Conservation (phyloP, 2,329 filamentous ascomycete species). For the Sporothrix humicola region DNA sequence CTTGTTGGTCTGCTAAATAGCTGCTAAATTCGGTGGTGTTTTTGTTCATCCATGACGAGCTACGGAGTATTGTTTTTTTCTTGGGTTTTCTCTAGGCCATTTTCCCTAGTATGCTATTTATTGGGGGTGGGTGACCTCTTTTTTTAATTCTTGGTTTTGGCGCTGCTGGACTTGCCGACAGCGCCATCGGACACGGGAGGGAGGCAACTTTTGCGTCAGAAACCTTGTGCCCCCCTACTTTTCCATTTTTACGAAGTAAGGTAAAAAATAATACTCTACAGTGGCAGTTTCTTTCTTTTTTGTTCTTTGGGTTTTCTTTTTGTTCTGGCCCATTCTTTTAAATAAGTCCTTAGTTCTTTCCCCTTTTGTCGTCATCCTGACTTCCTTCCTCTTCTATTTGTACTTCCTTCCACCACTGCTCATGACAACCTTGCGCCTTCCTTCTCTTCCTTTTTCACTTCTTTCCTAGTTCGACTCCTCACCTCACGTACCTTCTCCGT, state of each 20-base stretch:
- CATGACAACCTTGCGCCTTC: neutral
- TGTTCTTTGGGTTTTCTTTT: neutral
- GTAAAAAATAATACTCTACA: neutral
- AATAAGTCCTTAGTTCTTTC: slow-evolving; percentile 12
- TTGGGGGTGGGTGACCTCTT: neutral
- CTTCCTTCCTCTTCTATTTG: neutral
- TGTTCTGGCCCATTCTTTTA: neutral
- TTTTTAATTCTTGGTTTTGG: neutral
- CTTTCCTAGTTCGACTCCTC: neutral
- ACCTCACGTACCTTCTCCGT: neutral
- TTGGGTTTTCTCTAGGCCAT: neutral
- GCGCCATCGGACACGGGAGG: slow-evolving; percentile 29
- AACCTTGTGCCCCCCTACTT: neutral
- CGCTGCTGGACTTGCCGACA: slow-evolving; percentile 17
- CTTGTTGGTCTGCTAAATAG: slow-evolving; percentile 15
- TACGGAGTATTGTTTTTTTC: neutral
- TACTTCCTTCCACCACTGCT: neutral
- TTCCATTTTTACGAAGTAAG: slow-evolving; percentile 3
- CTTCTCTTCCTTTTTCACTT: neutral
- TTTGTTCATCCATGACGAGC: neutral
- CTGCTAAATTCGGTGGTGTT: slow-evolving; percentile 3
- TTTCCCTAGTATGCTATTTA: neutral
- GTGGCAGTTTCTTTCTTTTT: slow-evolving; percentile 19
- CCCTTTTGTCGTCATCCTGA: slow-evolving; percentile 10
- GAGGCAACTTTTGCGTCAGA: slow-evolving; percentile 26